phyloP scores from a whole-genome alignment of 148 eudicot genomes.

The Rheum nobile region DNA sequence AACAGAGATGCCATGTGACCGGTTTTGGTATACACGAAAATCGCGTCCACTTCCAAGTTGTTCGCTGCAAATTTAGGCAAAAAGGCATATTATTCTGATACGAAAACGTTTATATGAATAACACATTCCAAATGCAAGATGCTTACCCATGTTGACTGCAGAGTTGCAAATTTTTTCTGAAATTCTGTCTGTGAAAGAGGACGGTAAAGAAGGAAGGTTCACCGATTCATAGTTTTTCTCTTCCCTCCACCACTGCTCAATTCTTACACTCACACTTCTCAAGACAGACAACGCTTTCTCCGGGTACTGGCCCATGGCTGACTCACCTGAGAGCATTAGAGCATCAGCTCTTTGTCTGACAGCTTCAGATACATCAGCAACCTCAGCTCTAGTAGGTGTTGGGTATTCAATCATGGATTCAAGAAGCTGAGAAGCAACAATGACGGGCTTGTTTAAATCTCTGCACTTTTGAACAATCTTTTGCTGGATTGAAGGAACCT shows the following conservation, averaged over 20 bases:
- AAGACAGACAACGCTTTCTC: constrained; percentile 81
- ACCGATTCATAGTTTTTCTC: constrained; percentile 57
- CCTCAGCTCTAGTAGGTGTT: constrained; percentile 96
- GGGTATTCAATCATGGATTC: constrained; percentile 99
- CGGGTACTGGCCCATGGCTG: constrained; percentile 92
- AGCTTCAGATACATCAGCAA: constrained; percentile 98
- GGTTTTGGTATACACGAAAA: constrained; percentile 75
- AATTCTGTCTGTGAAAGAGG: constrained; percentile 49
- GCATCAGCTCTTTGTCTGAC: constrained; percentile 96
- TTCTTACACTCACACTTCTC: constrained; percentile 87
- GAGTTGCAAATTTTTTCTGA: constrained; percentile 87
- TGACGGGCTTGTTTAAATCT: constrained; percentile 74
- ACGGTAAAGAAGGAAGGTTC: constrained; percentile 52
- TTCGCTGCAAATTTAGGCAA: constrained; percentile 52
- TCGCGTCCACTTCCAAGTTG: constrained; percentile 78
- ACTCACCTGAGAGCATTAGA: constrained; percentile 94
- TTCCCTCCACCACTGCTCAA: constrained; percentile 95
- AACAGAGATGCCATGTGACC: constrained; percentile 96
- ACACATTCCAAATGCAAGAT: background rate
- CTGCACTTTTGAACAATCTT: constrained; percentile 78
- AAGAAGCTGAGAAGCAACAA: constrained; percentile 93
- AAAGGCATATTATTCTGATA: background rate
- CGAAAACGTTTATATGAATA: background rate
- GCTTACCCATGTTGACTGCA: constrained; percentile 84
- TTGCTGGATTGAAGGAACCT: constrained; percentile 91